Base-by-base conservation (phyloP, 164 flowering plant genomes). In the Macadamia integrifolia region DNA sequence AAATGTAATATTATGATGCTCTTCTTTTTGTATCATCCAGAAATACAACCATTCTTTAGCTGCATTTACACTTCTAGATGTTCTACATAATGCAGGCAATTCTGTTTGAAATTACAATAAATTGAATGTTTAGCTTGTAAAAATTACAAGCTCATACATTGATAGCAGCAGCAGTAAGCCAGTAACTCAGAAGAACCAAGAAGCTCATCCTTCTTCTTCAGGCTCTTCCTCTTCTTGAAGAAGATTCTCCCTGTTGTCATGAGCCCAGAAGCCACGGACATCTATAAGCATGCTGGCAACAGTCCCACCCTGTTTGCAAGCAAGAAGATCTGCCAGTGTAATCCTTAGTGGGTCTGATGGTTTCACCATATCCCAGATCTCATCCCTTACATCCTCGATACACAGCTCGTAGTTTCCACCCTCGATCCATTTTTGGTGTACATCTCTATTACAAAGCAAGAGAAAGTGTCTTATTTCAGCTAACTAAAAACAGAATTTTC, bases 351-450 rank as follows among this genome's bases (percentile, higher is more conserved):
- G 89, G 66, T 94, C 97, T 18, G 72, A 82, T 49, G 99, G 97
- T 80, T 92, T 94, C 62, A 94, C 99, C 99, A 94, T 94, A 73
- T 94, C 99, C 99, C 99, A 94, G 43, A 94, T 89, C 66, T 88
- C 93, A 75, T 88, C 91, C 68, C 91, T 80, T 9, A 86, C 91
- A 62, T 88, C 91, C 66, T 88, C 93, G 2, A 88, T 88, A 42
- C 93, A 88, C 50, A 88, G 67, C 66, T 88, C 93, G 66, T 88
- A 86, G 78, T 88, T 88, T 17, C 93, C 91, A 29, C 91, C 93
- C 67, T 86, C 93, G 7, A 86, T 88, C 93, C 93, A 88, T 74
- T 88, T 88, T 71, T 85, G 89, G 69, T 88, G 93, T 18, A 88
- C 93, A 73, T 88, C 93, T 72, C 93, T 88, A 46, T 75, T 68